These are phyloP conservation scores for Cymbopogon citratus DNA, from an alignment of 176 grass and related monocot species.

Conservation along the genomic window DNA sequence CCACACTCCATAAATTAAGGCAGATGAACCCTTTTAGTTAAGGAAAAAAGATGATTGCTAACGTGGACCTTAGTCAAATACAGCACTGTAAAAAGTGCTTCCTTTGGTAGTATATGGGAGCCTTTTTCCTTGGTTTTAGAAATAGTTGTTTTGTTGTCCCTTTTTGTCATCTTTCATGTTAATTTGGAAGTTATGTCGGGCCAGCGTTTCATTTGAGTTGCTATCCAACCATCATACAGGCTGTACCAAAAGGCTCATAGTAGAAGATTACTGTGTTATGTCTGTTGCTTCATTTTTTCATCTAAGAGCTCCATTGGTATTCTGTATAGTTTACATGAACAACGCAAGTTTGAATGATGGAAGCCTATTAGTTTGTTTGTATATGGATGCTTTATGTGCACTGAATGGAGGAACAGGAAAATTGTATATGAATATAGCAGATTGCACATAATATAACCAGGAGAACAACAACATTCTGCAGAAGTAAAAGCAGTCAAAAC, in stretches of 20 bases:
- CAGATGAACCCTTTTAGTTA: slow-evolving; percentile 29
- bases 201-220: slow-evolving; percentile 22
- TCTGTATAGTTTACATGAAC: neutral
- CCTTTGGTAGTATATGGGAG: slow-evolving; percentile 38
- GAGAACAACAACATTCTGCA: neutral
- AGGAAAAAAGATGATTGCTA: slow-evolving; percentile 36
- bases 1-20: slow-evolving; percentile 37
- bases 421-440: neutral
- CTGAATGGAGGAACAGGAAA: neutral
- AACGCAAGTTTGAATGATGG: neutral
- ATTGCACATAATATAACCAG: neutral
- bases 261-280: neutral
- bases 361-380: neutral
- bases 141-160: slow-evolving; percentile 28
- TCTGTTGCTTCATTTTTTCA: neutral
- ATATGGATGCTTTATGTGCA: neutral
- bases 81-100: slow-evolving; percentile 38
- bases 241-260: slow-evolving; percentile 6
- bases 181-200: slow-evolving; percentile 38
- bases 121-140: slow-evolving; percentile 56
- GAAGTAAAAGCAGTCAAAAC: neutral
- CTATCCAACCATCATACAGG: slow-evolving; percentile 21
- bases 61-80: slow-evolving; percentile 63
- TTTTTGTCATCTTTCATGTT: slow-evolving; percentile 44
- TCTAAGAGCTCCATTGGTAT: neutral